Base-by-base conservation (phyloP, 345 rosid genomes). In the Lagerstroemia speciosa region DNA sequence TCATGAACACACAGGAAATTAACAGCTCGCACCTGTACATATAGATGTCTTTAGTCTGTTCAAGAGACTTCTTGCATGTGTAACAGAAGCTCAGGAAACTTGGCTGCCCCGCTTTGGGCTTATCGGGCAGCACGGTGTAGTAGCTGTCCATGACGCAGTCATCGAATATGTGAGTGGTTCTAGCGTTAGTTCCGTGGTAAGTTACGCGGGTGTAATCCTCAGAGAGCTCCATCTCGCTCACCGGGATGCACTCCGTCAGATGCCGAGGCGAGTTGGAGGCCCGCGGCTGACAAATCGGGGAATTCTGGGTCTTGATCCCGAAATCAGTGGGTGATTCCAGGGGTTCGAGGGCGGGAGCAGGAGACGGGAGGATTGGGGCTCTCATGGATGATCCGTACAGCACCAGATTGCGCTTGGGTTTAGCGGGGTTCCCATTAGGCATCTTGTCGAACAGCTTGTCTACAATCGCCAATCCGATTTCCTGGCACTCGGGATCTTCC, bases 181-280 rank as follows among this genome's bases (percentile, higher is more conserved):
- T 87, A 6, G 97, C 94, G 67, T 89, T 86, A 4, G 93, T 85
- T 20, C 96, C 97, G 66, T 82, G 89, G 50, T 85, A 81, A 31
- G 83, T 83, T 67, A 93, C 92, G 53, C 98, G 71, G 9, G 97
- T 90, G 60, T 93, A 93, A 66, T 93, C 98, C 74, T 89, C 98
- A 36, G 87, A 86, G 58, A 83, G 84, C 80, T 89, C 94, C 81
- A 92, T 85, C 68, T 86, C 89, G 46, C 78, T 83, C 69, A 78
- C 74, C 4, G 82, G 69, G 37, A 83, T 66, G 58, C 72, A 46
- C 27, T 75, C 74, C 77, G 82, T 62, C 53, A 43, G 10, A n/a
- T 24, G 17, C 27, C 50, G 67, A 40, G 67, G 52, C 30, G 48
- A 65, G 30, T 40, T 65, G 66, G 64, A 20, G 37, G 74, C 58